Evolutionary conservation across 257 asterid species (phyloP).

Genomic region (Salvia miltiorrhiza): DNA sequence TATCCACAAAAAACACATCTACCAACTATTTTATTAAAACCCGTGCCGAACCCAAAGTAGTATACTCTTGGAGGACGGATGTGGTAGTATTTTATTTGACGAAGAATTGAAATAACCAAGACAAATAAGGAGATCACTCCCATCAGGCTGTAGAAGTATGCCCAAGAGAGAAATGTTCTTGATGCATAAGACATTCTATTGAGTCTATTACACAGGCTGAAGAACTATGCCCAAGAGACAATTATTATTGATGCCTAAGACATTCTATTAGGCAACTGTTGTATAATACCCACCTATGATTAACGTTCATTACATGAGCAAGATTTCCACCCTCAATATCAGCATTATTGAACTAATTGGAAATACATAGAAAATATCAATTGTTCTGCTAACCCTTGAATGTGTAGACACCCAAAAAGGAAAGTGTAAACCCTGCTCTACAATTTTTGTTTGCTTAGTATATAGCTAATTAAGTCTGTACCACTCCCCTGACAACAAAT

Average conservation of each 20-base stretch:
- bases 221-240: neutral
- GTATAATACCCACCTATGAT: neutral
- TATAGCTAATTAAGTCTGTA: no score
- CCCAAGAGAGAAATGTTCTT: neutral
- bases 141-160: neutral
- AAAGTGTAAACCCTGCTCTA: neutral
- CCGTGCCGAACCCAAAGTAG: no score
- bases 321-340: neutral
- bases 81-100: neutral
- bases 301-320: neutral
- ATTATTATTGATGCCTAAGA: neutral
- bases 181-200: neutral
- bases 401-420: no score
- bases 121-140: neutral
- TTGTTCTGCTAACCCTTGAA: no score
- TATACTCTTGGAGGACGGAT: no score
- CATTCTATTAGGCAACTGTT: neutral
- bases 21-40: no score
- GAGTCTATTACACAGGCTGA: no score
- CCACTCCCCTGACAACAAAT: neutral
- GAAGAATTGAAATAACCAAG: neutral
- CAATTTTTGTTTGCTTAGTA: neutral
- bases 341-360: neutral
- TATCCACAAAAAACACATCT: no score
- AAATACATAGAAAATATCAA: neutral